These are phyloP conservation scores for Bauhinia variegata DNA, from an alignment of 306 rosid species.

Conservation along the genomic window DNA sequence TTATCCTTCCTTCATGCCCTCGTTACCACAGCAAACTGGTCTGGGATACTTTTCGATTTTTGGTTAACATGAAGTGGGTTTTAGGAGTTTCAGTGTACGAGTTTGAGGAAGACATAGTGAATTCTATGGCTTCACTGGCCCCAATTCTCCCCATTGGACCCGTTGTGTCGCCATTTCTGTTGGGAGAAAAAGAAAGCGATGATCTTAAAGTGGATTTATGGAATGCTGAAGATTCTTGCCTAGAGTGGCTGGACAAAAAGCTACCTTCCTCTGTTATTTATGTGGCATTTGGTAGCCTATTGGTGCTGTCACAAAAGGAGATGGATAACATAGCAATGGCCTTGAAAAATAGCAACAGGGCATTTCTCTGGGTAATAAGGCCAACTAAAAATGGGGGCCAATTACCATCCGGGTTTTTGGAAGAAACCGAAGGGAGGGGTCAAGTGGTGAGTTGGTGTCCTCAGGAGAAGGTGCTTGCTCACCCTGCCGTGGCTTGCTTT, in stretches of 20 bases:
- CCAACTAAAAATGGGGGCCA: background rate
- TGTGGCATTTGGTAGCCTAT: constrained; percentile 51
- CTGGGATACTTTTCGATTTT: background rate
- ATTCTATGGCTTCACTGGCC: constrained; percentile 34
- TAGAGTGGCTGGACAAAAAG: constrained; percentile 43
- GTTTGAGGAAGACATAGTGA: constrained; percentile 43
- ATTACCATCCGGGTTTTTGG: constrained; percentile 37
- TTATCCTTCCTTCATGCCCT: constrained; percentile 38
- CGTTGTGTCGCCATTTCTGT: constrained; percentile 41
- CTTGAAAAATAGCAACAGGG: constrained; percentile 34
- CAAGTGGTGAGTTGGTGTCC: constrained; percentile 51
- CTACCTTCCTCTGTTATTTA: constrained; percentile 40
- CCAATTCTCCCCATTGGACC: constrained; percentile 49
- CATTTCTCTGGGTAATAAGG: constrained; percentile 53
- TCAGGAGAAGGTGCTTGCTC: constrained; percentile 53
- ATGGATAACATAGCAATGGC: constrained; percentile 42
- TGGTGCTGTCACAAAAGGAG: constrained; percentile 37
- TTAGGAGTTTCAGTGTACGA: constrained; percentile 46
- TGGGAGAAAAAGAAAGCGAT: constrained; percentile 38
- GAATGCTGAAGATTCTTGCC: constrained; percentile 40
- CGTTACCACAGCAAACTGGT: constrained; percentile 3
- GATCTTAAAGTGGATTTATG: constrained; percentile 25
- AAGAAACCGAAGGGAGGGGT: constrained; percentile 39
- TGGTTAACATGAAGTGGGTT: constrained; percentile 39
- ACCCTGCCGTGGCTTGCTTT: constrained; percentile 51